Evolutionary conservation across 306 rosid genomes (phyloP).

Genomic region (Rosa lucieae): DNA sequence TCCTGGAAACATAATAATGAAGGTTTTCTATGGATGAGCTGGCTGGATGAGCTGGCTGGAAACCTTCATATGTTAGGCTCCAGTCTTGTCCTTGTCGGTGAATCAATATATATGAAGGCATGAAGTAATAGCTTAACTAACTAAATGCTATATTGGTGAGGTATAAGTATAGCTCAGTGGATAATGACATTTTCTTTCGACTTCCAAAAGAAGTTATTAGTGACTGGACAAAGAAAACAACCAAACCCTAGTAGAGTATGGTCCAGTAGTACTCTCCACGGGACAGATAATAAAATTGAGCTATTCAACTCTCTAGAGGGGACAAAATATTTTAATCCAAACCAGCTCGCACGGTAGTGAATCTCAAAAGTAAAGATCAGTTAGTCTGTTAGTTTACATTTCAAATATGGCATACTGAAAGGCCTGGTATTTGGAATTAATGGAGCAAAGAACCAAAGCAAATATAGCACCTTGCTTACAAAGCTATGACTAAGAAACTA

Average conservation of each 20-base stretch:
- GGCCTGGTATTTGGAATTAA: not conserved
- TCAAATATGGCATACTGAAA: not conserved
- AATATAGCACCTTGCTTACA: not conserved
- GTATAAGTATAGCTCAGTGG: not conserved
- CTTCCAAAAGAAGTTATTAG: not conserved
- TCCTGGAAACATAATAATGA: not conserved
- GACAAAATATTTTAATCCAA: not conserved
- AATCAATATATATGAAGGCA: not conserved
- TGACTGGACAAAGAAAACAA: not conserved
- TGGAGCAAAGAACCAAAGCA: conserved; percentile 1
- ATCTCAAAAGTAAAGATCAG: not conserved
- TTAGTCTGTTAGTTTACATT: not conserved
- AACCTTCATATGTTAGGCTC: not conserved
- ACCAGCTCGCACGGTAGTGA: not conserved
- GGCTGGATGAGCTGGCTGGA: not conserved
- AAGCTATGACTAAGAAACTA: not conserved
- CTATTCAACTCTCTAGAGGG: not conserved
- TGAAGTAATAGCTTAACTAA: not conserved
- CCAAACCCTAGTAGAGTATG: not conserved
- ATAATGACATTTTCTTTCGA: not conserved
- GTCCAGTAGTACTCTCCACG: not conserved
- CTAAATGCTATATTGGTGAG: not conserved
- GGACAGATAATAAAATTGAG: not conserved
- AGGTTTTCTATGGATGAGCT: not conserved
- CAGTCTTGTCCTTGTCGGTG: not conserved